Evolutionary conservation across 2,329 filamentous ascomycete species (phyloP).

Genomic region (Aspergillus fischeri): DNA sequence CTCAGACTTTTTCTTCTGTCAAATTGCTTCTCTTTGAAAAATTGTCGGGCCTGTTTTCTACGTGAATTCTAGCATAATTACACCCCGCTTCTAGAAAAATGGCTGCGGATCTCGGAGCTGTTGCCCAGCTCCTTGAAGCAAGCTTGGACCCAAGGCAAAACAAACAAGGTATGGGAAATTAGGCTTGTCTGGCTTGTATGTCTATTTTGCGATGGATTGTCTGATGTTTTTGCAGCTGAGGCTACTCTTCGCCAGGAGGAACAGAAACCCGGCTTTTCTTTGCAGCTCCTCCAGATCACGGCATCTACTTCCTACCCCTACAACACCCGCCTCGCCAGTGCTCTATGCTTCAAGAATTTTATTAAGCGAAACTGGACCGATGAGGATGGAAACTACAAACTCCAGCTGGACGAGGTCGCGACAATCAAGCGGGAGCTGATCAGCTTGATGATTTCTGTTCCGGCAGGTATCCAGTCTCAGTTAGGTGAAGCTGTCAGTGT

Average conservation of each 20-base stretch:
- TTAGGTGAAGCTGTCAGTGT: slow-evolving; percentile 94
- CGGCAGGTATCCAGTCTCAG: slow-evolving; percentile 82
- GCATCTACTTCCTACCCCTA: slow-evolving; percentile 66
- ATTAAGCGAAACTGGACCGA: slow-evolving; percentile 93
- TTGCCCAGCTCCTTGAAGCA: slow-evolving; percentile 83
- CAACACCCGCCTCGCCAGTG: slow-evolving; percentile 80
- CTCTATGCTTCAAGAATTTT: slow-evolving; percentile 98
- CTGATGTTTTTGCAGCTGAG: slow-evolving; percentile 60
- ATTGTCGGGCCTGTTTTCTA: neutral
- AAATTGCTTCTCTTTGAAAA: neutral
- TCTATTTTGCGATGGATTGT: neutral
- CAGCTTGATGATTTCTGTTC: slow-evolving; percentile 91
- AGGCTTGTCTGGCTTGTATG: slow-evolving; percentile 1
- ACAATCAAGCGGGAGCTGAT: slow-evolving; percentile 95
- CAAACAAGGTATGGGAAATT: slow-evolving; percentile 69
- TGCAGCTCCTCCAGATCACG: slow-evolving; percentile 85
- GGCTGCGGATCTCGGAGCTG: slow-evolving; percentile 56
- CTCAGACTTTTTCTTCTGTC: neutral
- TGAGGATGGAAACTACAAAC: slow-evolving; percentile 89
- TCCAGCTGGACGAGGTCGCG: slow-evolving; percentile 73
- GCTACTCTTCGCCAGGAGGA: slow-evolving; percentile 73
- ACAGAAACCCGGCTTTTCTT: slow-evolving; percentile 78
- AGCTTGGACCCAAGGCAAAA: slow-evolving; percentile 84
- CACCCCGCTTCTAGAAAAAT: slow-evolving; percentile 39
- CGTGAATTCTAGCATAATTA: slow-evolving; percentile 2